phyloP scores from a whole-genome alignment of 2,329 filamentous ascomycete genomes.

The Exophiala oligosperma region DNA sequence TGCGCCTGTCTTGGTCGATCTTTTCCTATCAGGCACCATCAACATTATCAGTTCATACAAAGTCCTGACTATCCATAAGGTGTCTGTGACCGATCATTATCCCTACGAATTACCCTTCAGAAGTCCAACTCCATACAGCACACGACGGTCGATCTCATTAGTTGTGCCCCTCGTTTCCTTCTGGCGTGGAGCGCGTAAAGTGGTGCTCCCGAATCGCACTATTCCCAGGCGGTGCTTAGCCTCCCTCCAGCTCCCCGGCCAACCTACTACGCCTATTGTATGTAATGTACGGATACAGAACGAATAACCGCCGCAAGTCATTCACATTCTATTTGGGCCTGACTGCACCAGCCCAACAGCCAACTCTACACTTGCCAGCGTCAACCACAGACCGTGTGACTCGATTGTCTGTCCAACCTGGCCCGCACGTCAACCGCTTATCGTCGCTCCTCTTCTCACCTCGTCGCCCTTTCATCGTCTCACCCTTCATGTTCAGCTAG shows the following conservation, averaged over 20 bases:
- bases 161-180: not conserved
- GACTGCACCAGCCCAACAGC: too few relatives aligned
- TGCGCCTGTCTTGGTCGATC: too few relatives aligned
- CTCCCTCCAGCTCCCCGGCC: not conserved
- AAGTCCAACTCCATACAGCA: too few relatives aligned
- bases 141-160: too few relatives aligned
- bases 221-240: not conserved
- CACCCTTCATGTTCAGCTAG: constrained; percentile 22
- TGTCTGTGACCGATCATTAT: too few relatives aligned
- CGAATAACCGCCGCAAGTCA: too few relatives aligned
- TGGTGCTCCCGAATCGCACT: not conserved
- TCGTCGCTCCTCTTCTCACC: constrained; percentile 5
- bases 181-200: constrained; percentile 11
- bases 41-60: too few relatives aligned
- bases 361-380: too few relatives aligned
- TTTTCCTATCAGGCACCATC: too few relatives aligned
- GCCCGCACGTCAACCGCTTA: constrained; percentile 7
- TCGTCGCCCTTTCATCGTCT: constrained; percentile 3
- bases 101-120: too few relatives aligned
- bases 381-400: not conserved
- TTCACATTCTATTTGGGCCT: not conserved
- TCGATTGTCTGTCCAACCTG: constrained; percentile 11
- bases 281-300: not conserved
- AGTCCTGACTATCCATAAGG: too few relatives aligned
- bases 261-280: not conserved